Percentiles rank a stretch among this genome's conserved stretches.
phyloP scores from a whole-genome alignment of 2,329 filamentous ascomycete species.

The Orbilia oligospora region DNA sequence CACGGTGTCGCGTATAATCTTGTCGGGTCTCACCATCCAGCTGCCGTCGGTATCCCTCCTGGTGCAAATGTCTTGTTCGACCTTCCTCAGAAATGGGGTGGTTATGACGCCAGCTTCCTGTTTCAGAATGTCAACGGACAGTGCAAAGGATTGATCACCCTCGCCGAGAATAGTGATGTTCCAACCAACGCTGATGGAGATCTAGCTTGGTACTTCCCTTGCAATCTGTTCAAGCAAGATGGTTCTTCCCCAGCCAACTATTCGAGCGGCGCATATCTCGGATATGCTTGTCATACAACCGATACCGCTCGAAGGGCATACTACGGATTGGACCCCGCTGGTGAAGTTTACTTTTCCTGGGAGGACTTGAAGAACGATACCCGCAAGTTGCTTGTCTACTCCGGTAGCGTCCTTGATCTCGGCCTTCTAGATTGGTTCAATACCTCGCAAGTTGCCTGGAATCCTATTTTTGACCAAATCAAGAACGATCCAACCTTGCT shows the following conservation, averaged over 20 bases:
- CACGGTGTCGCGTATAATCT: constrained; percentile 93
- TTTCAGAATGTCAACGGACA: constrained; percentile 99
- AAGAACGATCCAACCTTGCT: constrained; percentile 79
- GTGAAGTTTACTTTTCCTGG: constrained; percentile 97
- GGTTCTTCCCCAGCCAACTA: constrained; percentile 83
- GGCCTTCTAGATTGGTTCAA: constrained; percentile 94
- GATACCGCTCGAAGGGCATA: constrained; percentile 78
- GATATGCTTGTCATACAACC: constrained; percentile 91
- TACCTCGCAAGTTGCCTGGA: constrained; percentile 80
- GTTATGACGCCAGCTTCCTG: constrained; percentile 94
- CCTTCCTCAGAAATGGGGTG: constrained; percentile 78
- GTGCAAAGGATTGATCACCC: constrained; percentile 90
- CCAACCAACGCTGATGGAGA: constrained; percentile 81
- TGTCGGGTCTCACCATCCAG: constrained; percentile 80
- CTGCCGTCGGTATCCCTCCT: constrained; percentile 80
- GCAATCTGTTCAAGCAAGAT: constrained; percentile 91
- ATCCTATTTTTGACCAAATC: constrained; percentile 83
- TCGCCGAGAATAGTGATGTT: constrained; percentile 79
- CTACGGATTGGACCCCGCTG: constrained; percentile 74
- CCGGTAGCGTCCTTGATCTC: constrained; percentile 91
- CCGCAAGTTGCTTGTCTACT: constrained; percentile 94
- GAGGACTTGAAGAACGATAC: constrained; percentile 89
- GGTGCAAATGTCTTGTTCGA: constrained; percentile 88
- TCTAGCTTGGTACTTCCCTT: constrained; percentile 97
- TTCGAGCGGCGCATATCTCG: constrained; percentile 78